These are phyloP conservation scores for Salix suchowensis DNA, from an alignment of 345 rosid genomes.

Conservation along the genomic window DNA sequence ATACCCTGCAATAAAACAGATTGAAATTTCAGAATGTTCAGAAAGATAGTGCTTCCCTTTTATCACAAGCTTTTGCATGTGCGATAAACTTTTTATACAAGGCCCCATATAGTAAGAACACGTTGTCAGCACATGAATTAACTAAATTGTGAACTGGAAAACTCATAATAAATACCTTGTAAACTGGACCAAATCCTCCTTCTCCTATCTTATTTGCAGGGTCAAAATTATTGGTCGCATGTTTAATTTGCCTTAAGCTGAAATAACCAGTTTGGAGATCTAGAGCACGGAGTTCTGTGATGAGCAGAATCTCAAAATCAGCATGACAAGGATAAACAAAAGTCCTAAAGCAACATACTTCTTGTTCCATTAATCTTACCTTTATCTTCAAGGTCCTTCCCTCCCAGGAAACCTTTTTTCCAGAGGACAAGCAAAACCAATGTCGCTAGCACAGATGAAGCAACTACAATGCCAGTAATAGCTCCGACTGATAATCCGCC, in stretches of 20 bases:
- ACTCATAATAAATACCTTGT: constrained; percentile 46
- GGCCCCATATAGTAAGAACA: not conserved
- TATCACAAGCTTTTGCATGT: not conserved
- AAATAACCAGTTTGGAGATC: constrained; percentile 76
- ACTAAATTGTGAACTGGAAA: not conserved
- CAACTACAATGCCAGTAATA: constrained; percentile 59
- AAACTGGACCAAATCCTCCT: constrained; percentile 97
- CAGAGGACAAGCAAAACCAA: constrained; percentile 43
- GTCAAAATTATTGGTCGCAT: constrained; percentile 70
- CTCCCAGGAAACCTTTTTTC: constrained; percentile 47
- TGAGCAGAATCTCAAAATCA: not conserved
- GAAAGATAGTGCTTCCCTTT: not conserved
- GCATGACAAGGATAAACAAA: not conserved
- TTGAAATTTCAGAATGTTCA: constrained; percentile 2
- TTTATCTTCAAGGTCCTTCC: constrained; percentile 47
- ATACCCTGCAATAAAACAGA: constrained; percentile 42
- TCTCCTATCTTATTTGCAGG: constrained; percentile 75
- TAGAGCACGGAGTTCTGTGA: constrained; percentile 51
- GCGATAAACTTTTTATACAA: not conserved
- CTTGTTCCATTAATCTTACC: constrained; percentile 31
- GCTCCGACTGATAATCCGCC: constrained; percentile 56
- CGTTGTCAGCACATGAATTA: not conserved
- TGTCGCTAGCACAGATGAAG: constrained; percentile 35
- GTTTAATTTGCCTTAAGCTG: constrained; percentile 66
- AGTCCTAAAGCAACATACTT: not conserved